Percentiles rank a stretch among this genome's conserved stretches.
Evolutionary conservation across 2,329 filamentous ascomycete genomes (phyloP).

Genomic region (Fusarium pseudograminearum): DNA sequence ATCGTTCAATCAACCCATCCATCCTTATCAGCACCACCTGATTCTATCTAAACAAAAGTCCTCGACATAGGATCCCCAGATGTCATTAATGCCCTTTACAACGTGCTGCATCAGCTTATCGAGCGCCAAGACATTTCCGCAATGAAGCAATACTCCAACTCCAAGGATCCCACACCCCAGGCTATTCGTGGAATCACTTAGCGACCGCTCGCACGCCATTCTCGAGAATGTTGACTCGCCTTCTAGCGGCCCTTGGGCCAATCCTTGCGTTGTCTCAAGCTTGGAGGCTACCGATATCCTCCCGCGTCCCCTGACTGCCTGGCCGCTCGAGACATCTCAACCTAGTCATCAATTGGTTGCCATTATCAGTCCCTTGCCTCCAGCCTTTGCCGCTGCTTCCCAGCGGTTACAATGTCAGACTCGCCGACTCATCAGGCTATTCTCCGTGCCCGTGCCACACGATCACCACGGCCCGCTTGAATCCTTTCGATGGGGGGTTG

Average conservation of each 20-base stretch:
- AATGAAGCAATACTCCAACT: constrained; percentile 4
- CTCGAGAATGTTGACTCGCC: background rate
- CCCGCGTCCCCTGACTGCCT: constrained; percentile 4
- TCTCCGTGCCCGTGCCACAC: constrained; percentile 24
- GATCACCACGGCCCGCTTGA: constrained; percentile 41
- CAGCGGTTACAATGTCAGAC: background rate
- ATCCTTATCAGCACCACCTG: constrained; percentile 32
- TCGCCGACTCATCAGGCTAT: constrained; percentile 4
- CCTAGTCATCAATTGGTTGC: constrained; percentile 20
- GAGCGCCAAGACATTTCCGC: constrained; percentile 1
- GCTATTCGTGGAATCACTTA: constrained; percentile 22
- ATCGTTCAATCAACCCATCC: constrained; percentile 20
- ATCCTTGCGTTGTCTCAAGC: constrained; percentile 2
- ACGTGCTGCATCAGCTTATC: constrained; percentile 32
- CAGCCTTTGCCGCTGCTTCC: background rate
- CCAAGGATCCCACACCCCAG: background rate
- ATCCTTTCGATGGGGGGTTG: constrained; percentile 9
- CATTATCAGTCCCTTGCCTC: constrained; percentile 13
- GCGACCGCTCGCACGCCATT: constrained; percentile 19
- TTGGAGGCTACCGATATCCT: constrained; percentile 18
- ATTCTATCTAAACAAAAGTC: constrained; percentile 31
- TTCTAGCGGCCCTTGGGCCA: constrained; percentile 16
- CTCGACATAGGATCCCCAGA: constrained; percentile 13
- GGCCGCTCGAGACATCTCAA: constrained; percentile 8
- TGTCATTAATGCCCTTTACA: constrained; percentile 4